Evolutionary conservation across 345 rosid genomes (phyloP).

Genomic region (Eutrema yunnanense): DNA sequence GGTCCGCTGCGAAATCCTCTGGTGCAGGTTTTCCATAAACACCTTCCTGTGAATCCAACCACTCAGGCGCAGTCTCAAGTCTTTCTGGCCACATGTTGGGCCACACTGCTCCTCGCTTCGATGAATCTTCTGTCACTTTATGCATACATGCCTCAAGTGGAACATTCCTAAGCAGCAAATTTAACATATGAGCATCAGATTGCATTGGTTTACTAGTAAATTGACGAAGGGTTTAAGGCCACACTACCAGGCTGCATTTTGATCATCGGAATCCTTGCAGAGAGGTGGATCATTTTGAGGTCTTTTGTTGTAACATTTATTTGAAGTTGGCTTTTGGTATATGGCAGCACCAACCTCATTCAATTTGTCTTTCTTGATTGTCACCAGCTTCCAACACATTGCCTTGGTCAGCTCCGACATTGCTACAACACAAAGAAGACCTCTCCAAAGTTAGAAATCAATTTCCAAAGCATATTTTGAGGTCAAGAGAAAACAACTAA

Average conservation of each 20-base stretch:
- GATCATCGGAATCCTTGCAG: conserved; percentile 67
- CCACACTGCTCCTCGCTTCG: conserved; percentile 64
- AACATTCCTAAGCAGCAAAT: conserved; percentile 48
- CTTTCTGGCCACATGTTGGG: conserved; percentile 70
- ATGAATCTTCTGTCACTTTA: conserved; percentile 45
- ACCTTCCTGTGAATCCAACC: conserved; percentile 58
- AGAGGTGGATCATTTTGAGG: conserved; percentile 50
- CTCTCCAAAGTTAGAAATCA: conserved; percentile 11
- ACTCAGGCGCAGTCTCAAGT: conserved; percentile 60
- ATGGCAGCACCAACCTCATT: conserved; percentile 64
- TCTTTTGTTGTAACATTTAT: conserved; percentile 54
- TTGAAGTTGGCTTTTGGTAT: conserved; percentile 61
- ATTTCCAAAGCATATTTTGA: not conserved
- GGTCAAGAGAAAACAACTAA: not conserved
- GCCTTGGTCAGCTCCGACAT: conserved; percentile 60
- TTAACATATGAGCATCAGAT: not conserved
- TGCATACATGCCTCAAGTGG: conserved; percentile 82
- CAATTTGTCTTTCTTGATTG: conserved; percentile 47
- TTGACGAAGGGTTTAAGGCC: not conserved
- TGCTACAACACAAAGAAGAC: conserved; percentile 37
- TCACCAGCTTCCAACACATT: conserved; percentile 70
- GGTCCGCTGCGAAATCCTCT: conserved; percentile 60
- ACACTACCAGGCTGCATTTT: conserved; percentile 65
- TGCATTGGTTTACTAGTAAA: not conserved
- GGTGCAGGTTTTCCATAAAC: conserved; percentile 65